Evolutionary conservation across 345 rosid genomes (phyloP), one percentile per base, ranked within the genome.

Genomic region (Eucalyptus guilfoylei): DNA sequence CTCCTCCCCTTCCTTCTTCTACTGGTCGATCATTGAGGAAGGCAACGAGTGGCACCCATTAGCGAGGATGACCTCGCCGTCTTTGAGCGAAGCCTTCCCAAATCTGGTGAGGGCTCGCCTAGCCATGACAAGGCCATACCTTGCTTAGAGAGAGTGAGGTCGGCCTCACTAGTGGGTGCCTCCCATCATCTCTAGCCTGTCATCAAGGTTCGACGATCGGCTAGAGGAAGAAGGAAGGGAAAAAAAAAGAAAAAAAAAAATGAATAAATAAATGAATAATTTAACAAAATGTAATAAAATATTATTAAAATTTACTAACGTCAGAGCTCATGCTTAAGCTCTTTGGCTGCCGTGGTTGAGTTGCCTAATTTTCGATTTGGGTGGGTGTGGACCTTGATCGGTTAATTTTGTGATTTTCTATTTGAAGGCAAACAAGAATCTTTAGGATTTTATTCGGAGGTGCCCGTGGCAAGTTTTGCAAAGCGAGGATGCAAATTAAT

Each of bases 21-120:
- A 0, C 1, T 6, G 2, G 15, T 0, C 1, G 0, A 6, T 26
- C 2, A 0, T 0, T 58, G 1, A 0, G 1, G 9, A 52, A 52
- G 58, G 58, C 58, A 52, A 0, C 0, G 26, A 0, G 11, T 21
- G 58, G 26, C 58, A 19, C 0, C 58, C 26, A 8, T 19, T 19
- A 24, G 58, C 1, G 0, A 52, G 58, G 24, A 19, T 52, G 0
- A 52, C 24, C 58, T 52, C 10, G 5, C 26, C 10, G 0, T 52
- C 58, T 21, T 19, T 8, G n/a, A 58, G 15, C 3, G 2, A 58
- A 58, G 67, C n/a, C 0, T 58, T 28, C n/a, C 15, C 14, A 58
- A 12, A 26, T 26, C 0, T 26, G 0, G n/a, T 12, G 30, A 24
- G n/a, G n/a, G 4, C n/a, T 58, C 1, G 7, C 67, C 67, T 11